These are phyloP conservation scores for Ciborinia camelliae DNA, from an alignment of 2,329 filamentous ascomycete genomes.

Conservation along the genomic window DNA sequence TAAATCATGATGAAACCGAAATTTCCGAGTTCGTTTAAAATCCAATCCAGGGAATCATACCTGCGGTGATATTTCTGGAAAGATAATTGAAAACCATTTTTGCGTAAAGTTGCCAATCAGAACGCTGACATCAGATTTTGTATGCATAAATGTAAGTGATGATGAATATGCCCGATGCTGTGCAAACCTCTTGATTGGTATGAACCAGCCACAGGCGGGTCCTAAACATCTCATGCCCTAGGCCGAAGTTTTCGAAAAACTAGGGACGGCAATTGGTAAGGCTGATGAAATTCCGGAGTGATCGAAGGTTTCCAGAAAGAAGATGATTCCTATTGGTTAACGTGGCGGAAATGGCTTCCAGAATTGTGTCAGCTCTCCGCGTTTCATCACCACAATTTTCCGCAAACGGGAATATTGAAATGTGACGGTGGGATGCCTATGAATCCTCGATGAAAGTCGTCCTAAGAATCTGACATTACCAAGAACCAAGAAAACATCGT, in stretches of 20 bases:
- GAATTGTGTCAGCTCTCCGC: slow-evolving; percentile 7
- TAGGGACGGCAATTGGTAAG: slow-evolving; percentile 21
- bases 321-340: background rate
- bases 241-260: background rate
- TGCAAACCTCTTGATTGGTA: slow-evolving; percentile 14
- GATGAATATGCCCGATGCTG: slow-evolving; percentile 7
- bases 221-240: background rate
- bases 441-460: background rate
- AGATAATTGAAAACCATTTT: background rate
- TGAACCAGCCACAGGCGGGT: slow-evolving; percentile 4
- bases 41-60: slow-evolving; percentile 11
- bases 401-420: background rate
- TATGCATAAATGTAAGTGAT: background rate
- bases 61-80: background rate
- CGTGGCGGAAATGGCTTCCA: background rate
- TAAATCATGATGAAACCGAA: background rate
- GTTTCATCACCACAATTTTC: slow-evolving; percentile 10
- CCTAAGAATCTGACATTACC: slow-evolving; percentile 8
- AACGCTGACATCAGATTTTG: background rate
- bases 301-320: background rate
- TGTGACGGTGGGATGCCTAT: background rate
- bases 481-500: background rate
- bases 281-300: slow-evolving; percentile 17
- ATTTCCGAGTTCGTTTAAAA: slow-evolving; percentile 2
- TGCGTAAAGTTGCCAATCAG: slow-evolving; percentile 17